Conservation (phyloP, 129 eudicot species). For the Sambucus nigra region DNA sequence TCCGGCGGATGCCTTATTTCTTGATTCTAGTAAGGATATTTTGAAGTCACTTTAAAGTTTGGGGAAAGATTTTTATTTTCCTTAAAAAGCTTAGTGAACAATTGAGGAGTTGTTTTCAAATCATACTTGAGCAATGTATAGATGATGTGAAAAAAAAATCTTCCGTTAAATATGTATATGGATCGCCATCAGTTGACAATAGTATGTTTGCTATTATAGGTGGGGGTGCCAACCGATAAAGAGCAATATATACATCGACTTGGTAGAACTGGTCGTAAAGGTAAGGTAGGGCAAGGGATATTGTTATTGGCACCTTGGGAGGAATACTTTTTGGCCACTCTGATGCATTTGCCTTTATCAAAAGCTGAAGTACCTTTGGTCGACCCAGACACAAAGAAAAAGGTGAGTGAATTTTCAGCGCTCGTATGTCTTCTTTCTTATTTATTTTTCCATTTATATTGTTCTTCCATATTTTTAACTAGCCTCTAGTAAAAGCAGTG, state of each 20-base stretch:
- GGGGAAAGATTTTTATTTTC: no score
- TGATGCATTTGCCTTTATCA: slow-evolving; percentile 61
- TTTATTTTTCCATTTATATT: no score
- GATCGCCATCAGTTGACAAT: background rate
- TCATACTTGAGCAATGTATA: background rate
- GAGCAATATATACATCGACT: slow-evolving; percentile 88
- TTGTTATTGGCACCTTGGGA: slow-evolving; percentile 89
- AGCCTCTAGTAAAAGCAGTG: no score
- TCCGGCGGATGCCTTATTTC: no score
- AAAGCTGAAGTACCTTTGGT: slow-evolving; percentile 47
- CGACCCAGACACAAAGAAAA: slow-evolving; percentile 61
- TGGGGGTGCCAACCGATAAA: slow-evolving; percentile 77
- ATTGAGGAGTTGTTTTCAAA: no score
- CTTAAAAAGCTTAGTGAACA: no score
- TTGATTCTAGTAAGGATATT: no score
- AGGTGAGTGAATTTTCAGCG: slow-evolving; percentile 36
- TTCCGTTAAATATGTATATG: no score
- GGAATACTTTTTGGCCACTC: slow-evolving; percentile 56
- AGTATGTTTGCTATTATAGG: slow-evolving; percentile 28
- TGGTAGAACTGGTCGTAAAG: slow-evolving; percentile 94
- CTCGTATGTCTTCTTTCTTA: background rate
- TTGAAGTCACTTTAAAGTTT: no score
- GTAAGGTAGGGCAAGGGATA: slow-evolving; percentile 86
- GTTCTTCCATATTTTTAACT: no score
- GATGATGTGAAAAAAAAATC: background rate